Percentiles rank a stretch among this genome's conserved stretches.
Evolutionary conservation across 1,139 yeast species (phyloP).

Genomic region (Pneumocystis murina): DNA sequence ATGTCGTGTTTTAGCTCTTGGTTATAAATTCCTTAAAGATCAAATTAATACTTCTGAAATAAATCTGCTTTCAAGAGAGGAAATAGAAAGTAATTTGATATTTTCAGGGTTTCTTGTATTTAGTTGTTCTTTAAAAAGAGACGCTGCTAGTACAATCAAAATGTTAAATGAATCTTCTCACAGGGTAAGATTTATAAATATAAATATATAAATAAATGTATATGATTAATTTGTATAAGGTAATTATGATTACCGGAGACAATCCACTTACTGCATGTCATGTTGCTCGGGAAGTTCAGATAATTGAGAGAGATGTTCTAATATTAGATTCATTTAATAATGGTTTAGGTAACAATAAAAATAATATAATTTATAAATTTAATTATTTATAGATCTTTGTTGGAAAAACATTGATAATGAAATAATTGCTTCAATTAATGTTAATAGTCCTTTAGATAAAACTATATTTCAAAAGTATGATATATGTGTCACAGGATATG

Average conservation of each 20-base stretch:
- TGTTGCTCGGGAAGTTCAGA: constrained; percentile 85
- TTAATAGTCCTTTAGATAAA: constrained; percentile 42
- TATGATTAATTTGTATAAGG: constrained; percentile 30
- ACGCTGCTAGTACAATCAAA: constrained; percentile 76
- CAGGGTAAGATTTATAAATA: constrained; percentile 30
- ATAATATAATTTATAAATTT: constrained; percentile 17
- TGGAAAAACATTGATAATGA: constrained; percentile 82
- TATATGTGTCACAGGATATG: constrained; percentile 87
- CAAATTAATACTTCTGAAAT: constrained; percentile 34
- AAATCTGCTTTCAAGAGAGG: constrained; percentile 49
- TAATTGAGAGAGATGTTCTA: constrained; percentile 66
- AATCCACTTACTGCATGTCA: constrained; percentile 97
- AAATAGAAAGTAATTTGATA: constrained; percentile 54
- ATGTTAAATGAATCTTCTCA: constrained; percentile 94
- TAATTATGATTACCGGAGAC: constrained; percentile 87
- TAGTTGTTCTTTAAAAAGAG: constrained; percentile 91
- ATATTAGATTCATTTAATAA: constrained; percentile 58
- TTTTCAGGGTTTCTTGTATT: constrained; percentile 93
- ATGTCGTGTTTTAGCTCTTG: constrained; percentile 88
- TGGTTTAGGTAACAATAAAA: constrained; percentile 26
- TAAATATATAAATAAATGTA: neutral
- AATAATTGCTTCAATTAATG: constrained; percentile 50
- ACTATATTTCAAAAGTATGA: constrained; percentile 54
- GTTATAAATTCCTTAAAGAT: constrained; percentile 54
- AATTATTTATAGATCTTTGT: constrained; percentile 43